phyloP scores from a whole-genome alignment of 805 yeast species.

The Candida suzukii region DNA sequence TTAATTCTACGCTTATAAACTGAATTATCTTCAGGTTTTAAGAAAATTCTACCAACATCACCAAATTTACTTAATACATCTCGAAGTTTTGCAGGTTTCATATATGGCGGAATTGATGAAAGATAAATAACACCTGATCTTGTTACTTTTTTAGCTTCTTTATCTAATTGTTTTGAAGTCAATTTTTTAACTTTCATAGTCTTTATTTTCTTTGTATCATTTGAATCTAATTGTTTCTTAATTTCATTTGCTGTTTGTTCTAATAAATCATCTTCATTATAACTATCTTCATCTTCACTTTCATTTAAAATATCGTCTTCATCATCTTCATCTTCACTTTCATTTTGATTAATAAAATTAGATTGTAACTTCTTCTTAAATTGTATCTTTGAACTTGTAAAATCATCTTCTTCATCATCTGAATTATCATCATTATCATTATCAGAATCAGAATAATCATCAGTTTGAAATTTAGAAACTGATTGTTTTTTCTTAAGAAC shows the following conservation, averaged over 20 bases:
- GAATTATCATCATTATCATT: conserved; percentile 2
- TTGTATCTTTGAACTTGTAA: too few relatives aligned
- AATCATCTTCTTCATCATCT: conserved; percentile 5
- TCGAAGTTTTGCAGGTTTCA: conserved; percentile 90
- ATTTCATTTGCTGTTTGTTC: conserved; percentile 9
- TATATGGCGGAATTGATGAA: conserved; percentile 89
- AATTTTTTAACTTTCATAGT: conserved; percentile 45
- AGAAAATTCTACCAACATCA: conserved; percentile 73
- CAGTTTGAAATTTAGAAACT: too few relatives aligned
- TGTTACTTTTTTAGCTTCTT: conserved; percentile 48
- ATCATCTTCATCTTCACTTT: conserved; percentile 4
- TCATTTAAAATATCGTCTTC: conserved; percentile 7
- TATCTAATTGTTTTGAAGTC: conserved; percentile 46
- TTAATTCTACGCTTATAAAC: conserved; percentile 62
- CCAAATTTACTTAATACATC: conserved; percentile 81
- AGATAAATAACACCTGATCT: conserved; percentile 91
- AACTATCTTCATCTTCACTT: conserved; percentile 8
- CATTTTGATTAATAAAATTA: background rate
- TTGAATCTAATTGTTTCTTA: conserved; percentile 2
- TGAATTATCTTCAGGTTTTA: conserved; percentile 76
- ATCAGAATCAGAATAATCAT: too few relatives aligned
- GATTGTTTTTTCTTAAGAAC: too few relatives aligned
- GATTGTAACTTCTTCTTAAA: background rate
- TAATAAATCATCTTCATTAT: conserved; percentile 12
- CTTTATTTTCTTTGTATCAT: conserved; percentile 20